These are phyloP conservation scores for Heterococcus sp. DNA, from an alignment of 108 stramenopile genomes.

Conservation along the genomic window DNA sequence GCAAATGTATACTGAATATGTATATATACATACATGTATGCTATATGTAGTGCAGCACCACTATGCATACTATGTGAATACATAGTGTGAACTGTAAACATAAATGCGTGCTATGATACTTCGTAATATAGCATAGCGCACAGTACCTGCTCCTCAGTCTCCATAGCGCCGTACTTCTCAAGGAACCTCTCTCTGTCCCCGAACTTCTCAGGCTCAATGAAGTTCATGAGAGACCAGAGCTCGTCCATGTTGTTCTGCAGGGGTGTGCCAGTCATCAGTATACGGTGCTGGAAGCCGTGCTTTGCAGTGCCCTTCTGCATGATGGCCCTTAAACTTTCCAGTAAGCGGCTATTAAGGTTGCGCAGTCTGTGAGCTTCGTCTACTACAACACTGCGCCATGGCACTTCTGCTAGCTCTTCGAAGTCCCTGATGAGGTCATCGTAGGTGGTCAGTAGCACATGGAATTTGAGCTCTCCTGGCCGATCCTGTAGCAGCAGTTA, in stretches of 20 bases:
- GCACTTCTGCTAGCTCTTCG: constrained; percentile 67
- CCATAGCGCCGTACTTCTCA: constrained; percentile 66
- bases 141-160: constrained; percentile 46
- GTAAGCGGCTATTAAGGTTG: constrained; percentile 83
- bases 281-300: constrained; percentile 85
- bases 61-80: background rate
- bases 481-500: no score
- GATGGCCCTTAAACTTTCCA: constrained; percentile 72
- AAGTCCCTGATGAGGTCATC: constrained; percentile 88
- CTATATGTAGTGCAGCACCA: no score
- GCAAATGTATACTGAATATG: no score
- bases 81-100: background rate
- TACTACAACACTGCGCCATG: constrained; percentile 57
- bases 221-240: constrained; percentile 94
- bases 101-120: background rate
- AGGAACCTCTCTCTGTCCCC: constrained; percentile 82
- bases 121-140: constrained; percentile 2
- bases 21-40: background rate
- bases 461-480: constrained; percentile 13
- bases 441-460: constrained; percentile 87
- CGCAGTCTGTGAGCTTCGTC: constrained; percentile 69
- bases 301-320: constrained; percentile 64
- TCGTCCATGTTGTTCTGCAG: constrained; percentile 96
- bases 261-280: constrained; percentile 97
- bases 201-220: constrained; percentile 90